Evolutionary conservation across 23 red algal species (phyloP).

Genomic region (Gracilaria gracilis): DNA sequence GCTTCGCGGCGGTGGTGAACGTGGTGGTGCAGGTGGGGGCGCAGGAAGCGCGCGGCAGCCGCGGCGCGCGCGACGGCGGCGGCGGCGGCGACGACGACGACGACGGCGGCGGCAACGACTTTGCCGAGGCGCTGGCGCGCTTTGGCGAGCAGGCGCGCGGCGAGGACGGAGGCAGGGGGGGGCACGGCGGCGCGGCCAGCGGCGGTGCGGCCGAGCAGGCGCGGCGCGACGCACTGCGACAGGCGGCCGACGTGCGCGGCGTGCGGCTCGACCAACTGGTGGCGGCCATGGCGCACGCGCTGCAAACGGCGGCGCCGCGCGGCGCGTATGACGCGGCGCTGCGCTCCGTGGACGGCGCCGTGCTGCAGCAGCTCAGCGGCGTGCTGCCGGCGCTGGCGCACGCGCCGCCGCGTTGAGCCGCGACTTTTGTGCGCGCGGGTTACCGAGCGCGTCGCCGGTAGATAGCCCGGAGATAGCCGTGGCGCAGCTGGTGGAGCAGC

Average conservation of each 20-base stretch:
- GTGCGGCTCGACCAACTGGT: background rate
- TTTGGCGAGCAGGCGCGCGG: constrained; percentile 21
- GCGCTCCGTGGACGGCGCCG: constrained; percentile 27
- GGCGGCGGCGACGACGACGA: background rate
- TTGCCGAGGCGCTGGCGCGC: constrained; percentile 4
- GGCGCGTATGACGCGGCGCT: constrained; percentile 16
- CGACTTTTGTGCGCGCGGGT: too few species aligned
- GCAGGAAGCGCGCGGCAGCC: constrained; percentile 22
- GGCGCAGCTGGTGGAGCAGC: background rate
- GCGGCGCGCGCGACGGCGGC: background rate
- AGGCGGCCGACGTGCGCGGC: background rate
- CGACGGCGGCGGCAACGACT: background rate
- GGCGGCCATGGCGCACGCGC: background rate
- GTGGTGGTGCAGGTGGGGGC: constrained; percentile 49
- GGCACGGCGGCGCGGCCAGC: background rate
- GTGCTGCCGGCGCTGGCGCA: constrained; percentile 18
- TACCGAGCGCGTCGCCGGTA: too few species aligned
- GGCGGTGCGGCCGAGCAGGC: background rate
- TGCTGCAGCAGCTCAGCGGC: constrained; percentile 4
- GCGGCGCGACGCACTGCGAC: background rate
- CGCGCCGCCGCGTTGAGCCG: background rate
- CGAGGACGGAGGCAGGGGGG: background rate
- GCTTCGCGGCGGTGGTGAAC: constrained; percentile 39
- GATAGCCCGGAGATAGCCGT: too few species aligned
- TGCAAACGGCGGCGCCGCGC: background rate